Conservation (phyloP, 371 early-diverging fungal genomes). For the Fennellomyces sp. region DNA sequence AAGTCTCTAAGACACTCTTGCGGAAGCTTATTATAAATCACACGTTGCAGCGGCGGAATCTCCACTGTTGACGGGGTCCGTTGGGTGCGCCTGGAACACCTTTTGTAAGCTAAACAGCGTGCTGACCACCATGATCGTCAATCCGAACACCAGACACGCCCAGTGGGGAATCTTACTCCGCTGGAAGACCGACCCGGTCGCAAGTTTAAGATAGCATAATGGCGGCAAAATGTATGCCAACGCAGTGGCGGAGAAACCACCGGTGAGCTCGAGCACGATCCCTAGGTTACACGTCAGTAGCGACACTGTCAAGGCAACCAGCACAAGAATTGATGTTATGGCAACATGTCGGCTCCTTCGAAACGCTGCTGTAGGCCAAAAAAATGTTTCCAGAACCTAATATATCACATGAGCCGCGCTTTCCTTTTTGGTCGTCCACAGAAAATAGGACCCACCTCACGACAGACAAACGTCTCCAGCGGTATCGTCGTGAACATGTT, state of each 20-base stretch:
- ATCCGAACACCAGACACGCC: slow-evolving; percentile 66
- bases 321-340: slow-evolving; percentile 65
- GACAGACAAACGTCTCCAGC: slow-evolving; percentile 75
- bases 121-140: slow-evolving; percentile 67
- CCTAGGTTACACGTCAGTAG: slow-evolving; percentile 75
- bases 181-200: slow-evolving; percentile 54
- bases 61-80: background rate
- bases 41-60: background rate
- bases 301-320: slow-evolving; percentile 58
- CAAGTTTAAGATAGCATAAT: slow-evolving; percentile 65
- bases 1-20: background rate
- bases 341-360: slow-evolving; percentile 57
- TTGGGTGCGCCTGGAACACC: slow-evolving; percentile 9
- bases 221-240: slow-evolving; percentile 80
- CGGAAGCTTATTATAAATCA: background rate
- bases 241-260: slow-evolving; percentile 79
- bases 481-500: slow-evolving; percentile 85
- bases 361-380: slow-evolving; percentile 54
- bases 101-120: slow-evolving; percentile 55
- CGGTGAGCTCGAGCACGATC: slow-evolving; percentile 76
- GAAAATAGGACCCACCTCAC: slow-evolving; percentile 55
- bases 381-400: slow-evolving; percentile 68
- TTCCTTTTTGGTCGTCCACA: background rate
- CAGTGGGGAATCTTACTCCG: slow-evolving; percentile 62
- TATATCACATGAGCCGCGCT: background rate